phyloP scores from a whole-genome alignment of 169 alveolate species.

The Amoebophrya sp. region DNA sequence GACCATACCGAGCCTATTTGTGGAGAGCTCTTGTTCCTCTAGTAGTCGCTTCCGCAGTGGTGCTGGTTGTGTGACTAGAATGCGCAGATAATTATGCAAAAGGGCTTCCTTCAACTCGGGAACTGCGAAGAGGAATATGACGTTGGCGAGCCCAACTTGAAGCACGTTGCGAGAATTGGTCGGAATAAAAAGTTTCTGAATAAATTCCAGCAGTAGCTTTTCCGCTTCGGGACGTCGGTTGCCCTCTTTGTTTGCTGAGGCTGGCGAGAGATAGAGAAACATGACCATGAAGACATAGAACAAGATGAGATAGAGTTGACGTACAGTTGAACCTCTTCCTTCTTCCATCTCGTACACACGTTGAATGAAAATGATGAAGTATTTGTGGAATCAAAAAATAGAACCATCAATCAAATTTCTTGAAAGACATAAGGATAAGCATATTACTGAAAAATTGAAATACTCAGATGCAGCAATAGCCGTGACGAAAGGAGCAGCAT shows the following conservation, averaged over 20 bases:
- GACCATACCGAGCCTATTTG: neutral
- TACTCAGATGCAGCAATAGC: neutral
- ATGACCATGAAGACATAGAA: too few relatives aligned
- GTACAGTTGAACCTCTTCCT: too few relatives aligned
- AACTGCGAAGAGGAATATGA: neutral
- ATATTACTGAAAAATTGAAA: neutral
- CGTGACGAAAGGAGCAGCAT: neutral
- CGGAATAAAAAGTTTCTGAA: neutral
- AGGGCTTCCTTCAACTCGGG: neutral
- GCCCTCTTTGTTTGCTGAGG: neutral
- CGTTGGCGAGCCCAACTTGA: neutral
- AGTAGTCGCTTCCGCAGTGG: neutral
- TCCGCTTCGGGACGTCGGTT: neutral
- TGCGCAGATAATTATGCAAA: neutral
- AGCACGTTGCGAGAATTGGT: neutral
- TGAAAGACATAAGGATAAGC: too few relatives aligned
- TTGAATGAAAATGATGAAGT: too few relatives aligned
- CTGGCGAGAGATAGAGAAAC: too few relatives aligned
- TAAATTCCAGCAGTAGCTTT: neutral
- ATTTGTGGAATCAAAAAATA: too few relatives aligned
- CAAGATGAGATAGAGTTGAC: too few relatives aligned
- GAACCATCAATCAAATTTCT: too few relatives aligned
- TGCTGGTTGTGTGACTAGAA: neutral
- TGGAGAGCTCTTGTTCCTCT: too few relatives aligned
- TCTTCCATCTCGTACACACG: too few relatives aligned